Conservation (phyloP, 108 stramenopile genomes). For the Schizochytrium sp. region DNA sequence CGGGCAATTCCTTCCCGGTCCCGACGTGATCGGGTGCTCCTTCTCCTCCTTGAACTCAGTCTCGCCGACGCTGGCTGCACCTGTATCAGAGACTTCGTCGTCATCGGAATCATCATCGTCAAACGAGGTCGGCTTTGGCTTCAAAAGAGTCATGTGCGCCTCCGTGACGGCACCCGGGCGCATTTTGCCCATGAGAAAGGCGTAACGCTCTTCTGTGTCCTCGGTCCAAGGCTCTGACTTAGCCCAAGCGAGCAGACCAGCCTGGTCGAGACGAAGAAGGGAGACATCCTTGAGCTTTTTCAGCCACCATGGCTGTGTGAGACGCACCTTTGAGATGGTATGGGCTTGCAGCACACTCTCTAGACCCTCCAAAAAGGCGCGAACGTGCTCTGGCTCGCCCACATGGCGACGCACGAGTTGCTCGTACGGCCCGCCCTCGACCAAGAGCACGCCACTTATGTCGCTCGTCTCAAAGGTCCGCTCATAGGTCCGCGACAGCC, state of each 20-base stretch:
- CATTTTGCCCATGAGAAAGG: constrained; percentile 16
- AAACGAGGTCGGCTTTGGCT: not conserved
- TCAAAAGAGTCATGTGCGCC: not conserved
- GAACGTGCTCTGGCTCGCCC: not conserved
- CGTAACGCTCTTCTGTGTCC: not conserved
- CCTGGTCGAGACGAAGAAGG: not conserved
- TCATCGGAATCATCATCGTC: not conserved
- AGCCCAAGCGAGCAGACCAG: not conserved
- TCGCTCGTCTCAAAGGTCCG: not conserved
- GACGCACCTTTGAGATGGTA: not conserved
- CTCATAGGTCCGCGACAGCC: not conserved
- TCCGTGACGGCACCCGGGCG: not conserved
- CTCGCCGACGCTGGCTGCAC: not conserved
- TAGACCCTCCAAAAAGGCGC: not conserved
- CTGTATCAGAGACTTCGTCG: not conserved
- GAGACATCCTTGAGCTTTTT: not conserved
- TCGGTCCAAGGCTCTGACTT: constrained; percentile 8
- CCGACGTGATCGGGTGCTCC: not conserved
- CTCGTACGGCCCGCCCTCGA: not conserved
- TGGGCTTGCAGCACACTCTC: not conserved
- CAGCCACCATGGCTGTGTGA: not conserved
- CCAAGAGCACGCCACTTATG: not conserved
- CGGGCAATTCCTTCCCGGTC: not conserved
- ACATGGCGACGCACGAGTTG: not conserved
- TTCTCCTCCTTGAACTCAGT: not conserved